Evolutionary conservation across 352 stramenopile species (phyloP).

Genomic region (Ophiocytium majus): DNA sequence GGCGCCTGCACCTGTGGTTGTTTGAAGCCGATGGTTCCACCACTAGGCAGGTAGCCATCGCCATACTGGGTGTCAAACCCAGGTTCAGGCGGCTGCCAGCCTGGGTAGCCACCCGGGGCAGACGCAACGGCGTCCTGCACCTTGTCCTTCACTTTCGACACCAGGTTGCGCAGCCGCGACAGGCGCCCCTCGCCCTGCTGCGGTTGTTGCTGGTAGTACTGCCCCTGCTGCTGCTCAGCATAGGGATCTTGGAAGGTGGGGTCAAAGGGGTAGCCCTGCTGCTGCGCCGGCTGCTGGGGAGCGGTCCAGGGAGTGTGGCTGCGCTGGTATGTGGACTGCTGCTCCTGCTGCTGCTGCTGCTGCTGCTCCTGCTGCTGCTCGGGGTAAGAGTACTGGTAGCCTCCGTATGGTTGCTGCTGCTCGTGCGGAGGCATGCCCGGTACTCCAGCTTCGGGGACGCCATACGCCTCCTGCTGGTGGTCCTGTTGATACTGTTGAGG

Average conservation of each 20-base stretch:
- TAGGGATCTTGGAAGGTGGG: background rate
- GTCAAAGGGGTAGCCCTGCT: background rate
- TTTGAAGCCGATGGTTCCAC: no score
- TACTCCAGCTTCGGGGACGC: no score
- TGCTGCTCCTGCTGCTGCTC: background rate
- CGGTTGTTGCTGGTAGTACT: background rate
- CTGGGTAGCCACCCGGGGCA: background rate
- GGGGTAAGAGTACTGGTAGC: background rate
- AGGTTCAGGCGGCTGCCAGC: no score
- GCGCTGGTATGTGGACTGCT: background rate
- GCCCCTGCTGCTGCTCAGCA: background rate
- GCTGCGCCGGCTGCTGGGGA: background rate
- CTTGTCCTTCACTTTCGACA: constrained; percentile 21
- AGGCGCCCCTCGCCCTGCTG: background rate
- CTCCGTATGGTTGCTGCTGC: background rate
- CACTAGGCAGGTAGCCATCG: no score
- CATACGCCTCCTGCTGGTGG: background rate
- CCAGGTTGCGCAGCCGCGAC: background rate
- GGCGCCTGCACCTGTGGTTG: background rate
- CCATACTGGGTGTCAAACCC: no score
- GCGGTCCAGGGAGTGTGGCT: background rate
- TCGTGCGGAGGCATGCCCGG: no score
- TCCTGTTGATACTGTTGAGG: background rate
- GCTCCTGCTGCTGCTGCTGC: background rate
- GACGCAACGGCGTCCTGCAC: background rate